Evolutionary conservation across 768 basidiomycete species (phyloP), one percentile per base, ranked within the genome.

Genomic region (Boletus sensibilis): DNA sequence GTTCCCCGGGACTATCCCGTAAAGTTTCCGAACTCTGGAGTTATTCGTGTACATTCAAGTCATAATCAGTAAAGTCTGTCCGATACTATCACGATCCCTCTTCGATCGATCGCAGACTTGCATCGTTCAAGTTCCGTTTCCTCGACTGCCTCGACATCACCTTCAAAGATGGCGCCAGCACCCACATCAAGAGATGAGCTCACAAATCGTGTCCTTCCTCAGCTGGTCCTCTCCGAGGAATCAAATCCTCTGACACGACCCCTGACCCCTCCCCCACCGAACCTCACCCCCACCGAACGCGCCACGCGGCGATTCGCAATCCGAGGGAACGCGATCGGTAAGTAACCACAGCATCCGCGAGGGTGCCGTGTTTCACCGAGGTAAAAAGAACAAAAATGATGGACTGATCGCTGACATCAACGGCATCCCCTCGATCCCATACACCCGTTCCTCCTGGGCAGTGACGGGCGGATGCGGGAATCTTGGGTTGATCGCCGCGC

Each of bases 381-480:
- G 25, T n/a, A 23, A 46, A 48, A 23, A 20, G 6, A 33, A 21
- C 1, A 23, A 21, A 10, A 27, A 31, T n/a, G 20, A 56, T 29
- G 37, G 8, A 14, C 34, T 42, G 49, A 54, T 58, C 37, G 12
- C 20, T 47, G 29, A 1, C 29, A 58, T 42, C 18, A 38, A 40
- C 5, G 42, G 20, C 9, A 14, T 21, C n/a, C 14, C 23, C 9
- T 34, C 18, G 34, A 1, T 25, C 18, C 37, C 21, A 13, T 31
- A 35, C 39, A 20, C n/a, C 14, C 47, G 1, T 41, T 33, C 37
- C 23, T 45, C 25, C 38, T 35, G 10, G 5, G 6, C 41, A 79
- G 78, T 78, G 20, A 80, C 77, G 2, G 77, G 76, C 7, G 79
- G 79, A 23, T 74, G 76, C 29, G 77, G 78, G 1, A 60, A 66